phyloP scores from a whole-genome alignment of 2,329 filamentous ascomycete species.

The Phaeosphaeria sp. region DNA sequence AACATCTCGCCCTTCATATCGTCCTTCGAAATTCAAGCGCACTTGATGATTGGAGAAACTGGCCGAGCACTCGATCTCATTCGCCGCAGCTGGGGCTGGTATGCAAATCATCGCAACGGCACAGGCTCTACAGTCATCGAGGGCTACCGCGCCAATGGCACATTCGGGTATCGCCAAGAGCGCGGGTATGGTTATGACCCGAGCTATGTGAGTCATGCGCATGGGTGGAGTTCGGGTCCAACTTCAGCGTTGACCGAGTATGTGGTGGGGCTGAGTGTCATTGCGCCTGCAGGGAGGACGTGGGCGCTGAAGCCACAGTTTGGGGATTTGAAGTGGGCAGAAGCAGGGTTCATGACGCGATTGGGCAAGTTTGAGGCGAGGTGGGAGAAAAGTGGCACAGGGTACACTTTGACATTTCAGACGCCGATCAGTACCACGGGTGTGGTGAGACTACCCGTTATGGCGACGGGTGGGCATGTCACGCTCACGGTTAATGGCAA shows the following conservation, averaged over 20 bases:
- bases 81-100: conserved; percentile 66
- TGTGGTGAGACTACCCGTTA: conserved; percentile 31
- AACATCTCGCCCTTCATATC: conserved; percentile 66
- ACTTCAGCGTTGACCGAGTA: conserved; percentile 48
- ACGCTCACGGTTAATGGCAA: neutral
- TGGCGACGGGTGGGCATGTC: neutral
- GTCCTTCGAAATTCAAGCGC: conserved; percentile 65
- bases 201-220: conserved; percentile 51
- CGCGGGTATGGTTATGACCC: conserved; percentile 60
- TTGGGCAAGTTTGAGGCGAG: conserved; percentile 51
- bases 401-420: conserved; percentile 22
- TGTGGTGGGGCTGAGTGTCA: conserved; percentile 53
- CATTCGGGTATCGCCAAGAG: conserved; percentile 62
- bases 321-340: conserved; percentile 51
- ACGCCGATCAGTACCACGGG: conserved; percentile 42
- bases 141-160: conserved; percentile 63
- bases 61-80: conserved; percentile 63
- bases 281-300: conserved; percentile 46
- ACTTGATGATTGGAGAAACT: conserved; percentile 57
- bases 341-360: conserved; percentile 56
- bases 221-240: conserved; percentile 51
- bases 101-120: conserved; percentile 63
- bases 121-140: conserved; percentile 66
- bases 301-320: conserved; percentile 53
- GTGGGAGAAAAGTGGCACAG: conserved; percentile 35